Evolutionary conservation across 2,329 filamentous ascomycete genomes (phyloP).

Genomic region (Penicillium digitatum): DNA sequence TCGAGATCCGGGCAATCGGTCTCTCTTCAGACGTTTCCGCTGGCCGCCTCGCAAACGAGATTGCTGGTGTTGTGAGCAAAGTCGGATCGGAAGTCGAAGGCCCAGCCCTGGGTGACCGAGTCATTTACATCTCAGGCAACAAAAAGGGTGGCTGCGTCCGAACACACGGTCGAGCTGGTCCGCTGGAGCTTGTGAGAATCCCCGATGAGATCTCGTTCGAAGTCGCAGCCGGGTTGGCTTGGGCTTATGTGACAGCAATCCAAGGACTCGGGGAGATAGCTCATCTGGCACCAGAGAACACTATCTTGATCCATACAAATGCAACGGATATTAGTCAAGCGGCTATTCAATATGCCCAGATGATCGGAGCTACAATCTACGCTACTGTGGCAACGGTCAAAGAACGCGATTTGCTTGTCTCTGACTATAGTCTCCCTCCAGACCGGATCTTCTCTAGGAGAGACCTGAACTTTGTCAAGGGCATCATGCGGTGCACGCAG

Average conservation of each 20-base stretch:
- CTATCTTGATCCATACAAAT: slow-evolving; percentile 22
- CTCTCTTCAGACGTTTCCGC: background rate
- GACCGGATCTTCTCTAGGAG: slow-evolving; percentile 15
- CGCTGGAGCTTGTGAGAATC: slow-evolving; percentile 2
- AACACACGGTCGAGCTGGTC: slow-evolving; percentile 8
- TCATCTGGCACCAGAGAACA: background rate
- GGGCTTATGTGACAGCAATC: slow-evolving; percentile 7
- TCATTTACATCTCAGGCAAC: slow-evolving; percentile 3
- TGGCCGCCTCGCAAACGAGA: slow-evolving; percentile 7
- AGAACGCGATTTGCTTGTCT: slow-evolving; percentile 8
- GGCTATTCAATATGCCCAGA: slow-evolving; percentile 24
- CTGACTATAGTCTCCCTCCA: slow-evolving; percentile 9
- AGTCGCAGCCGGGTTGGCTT: slow-evolving; percentile 12
- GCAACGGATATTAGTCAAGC: slow-evolving; percentile 19
- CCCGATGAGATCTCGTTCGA: slow-evolving; percentile 7
- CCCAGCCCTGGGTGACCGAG: slow-evolving; percentile 10
- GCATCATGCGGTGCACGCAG: slow-evolving; percentile 15
- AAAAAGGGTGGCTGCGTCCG: background rate
- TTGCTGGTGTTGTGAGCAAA: slow-evolving; percentile 13
- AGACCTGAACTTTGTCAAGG: slow-evolving; percentile 12
- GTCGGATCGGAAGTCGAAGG: slow-evolving; percentile 6
- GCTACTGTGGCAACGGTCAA: slow-evolving; percentile 14
- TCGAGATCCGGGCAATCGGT: slow-evolving; percentile 13
- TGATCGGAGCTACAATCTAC: slow-evolving; percentile 11
- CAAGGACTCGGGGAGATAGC: slow-evolving; percentile 13